Base-by-base conservation (phyloP, 371 early-diverging fungal genomes). In the Mortierella sp. region DNA sequence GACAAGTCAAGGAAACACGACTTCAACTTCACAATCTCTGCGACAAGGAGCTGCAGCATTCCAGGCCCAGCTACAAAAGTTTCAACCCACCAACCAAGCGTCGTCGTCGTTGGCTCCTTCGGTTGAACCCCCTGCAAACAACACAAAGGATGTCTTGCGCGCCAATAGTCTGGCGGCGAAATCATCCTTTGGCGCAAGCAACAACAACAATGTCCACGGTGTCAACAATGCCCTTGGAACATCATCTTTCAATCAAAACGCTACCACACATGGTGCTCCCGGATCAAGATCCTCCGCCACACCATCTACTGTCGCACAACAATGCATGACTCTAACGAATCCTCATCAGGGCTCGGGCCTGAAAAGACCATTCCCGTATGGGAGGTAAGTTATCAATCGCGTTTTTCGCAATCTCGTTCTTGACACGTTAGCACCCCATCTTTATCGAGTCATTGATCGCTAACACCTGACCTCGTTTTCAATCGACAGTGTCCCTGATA, bases 101-200 rank as follows among this genome's bases (percentile, higher is more conserved):
- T n/a, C n/a, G n/a, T n/a, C n/a, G n/a, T n/a, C n/a, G n/a, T n/a
- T n/a, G n/a, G n/a, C n/a, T 7, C 34, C 34, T 34, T 34, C 44
- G 34, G 34, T 34, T 34, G 10, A 10, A 4, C 34, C 5, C 16
- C 5, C 50, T 2, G 43, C 16, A 14, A 54, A 40, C 24, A 19
- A 28, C 16, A 55, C 24, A 17, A 47, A 27, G 40, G 52, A 68
- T 47, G 34, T 62, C 17, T 31, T 62, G n/a, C 57, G 62, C 25
- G 63, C 69, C 31, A 68, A 68, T 44, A 68, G 67, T 41, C 28
- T 60, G 44, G 65, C 43, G 9, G 27, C 53, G 21, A 1, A 13
- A 52, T 16, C 13, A 34, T 16, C 19, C n/a, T 25, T 17, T 13
- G 40, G 13, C 16, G 34, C 34, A 34, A 34, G 34, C 34, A 34